A percentile compares a stretch with the other conserved stretches of the same genome.
Evolutionary conservation across 1,139 yeast species (phyloP).

Genomic region (Ogataea hybrid): DNA sequence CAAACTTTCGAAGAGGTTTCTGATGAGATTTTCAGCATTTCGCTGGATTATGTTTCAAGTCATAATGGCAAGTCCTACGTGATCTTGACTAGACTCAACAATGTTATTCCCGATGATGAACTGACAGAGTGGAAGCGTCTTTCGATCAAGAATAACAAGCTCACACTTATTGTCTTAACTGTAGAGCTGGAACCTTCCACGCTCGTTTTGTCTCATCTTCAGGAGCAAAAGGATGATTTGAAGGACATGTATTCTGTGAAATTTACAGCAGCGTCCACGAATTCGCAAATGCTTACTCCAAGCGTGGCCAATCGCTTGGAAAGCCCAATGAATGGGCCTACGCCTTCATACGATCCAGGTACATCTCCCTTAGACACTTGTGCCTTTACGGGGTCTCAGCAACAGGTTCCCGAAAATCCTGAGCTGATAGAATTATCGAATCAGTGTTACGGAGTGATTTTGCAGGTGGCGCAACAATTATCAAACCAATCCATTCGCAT

Average conservation of each 20-base stretch:
- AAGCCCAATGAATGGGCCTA: conserved; percentile 20
- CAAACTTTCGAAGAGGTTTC: conserved; percentile 49
- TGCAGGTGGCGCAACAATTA: conserved; percentile 60
- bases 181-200: conserved; percentile 69
- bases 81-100: conserved; percentile 66
- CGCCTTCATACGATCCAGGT: conserved; percentile 29
- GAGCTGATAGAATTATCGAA: conserved; percentile 47
- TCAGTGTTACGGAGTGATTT: conserved; percentile 62
- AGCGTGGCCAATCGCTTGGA: conserved; percentile 15
- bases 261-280: conserved; percentile 28
- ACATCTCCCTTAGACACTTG: conserved; percentile 33
- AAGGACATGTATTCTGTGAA: conserved; percentile 22
- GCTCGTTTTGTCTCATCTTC: conserved; percentile 40
- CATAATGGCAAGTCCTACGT: conserved; percentile 58
- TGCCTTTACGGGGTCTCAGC: conserved; percentile 5
- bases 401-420: conserved; percentile 33
- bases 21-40: conserved; percentile 56
- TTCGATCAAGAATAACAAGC: conserved; percentile 56
- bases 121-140: conserved; percentile 73
- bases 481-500: conserved; percentile 69
- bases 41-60: conserved; percentile 39
- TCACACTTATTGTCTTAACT: conserved; percentile 71
- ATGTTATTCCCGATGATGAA: conserved; percentile 77
- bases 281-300: conserved; percentile 27
- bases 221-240: conserved; percentile 16